Base-by-base conservation (phyloP, 2,329 filamentous ascomycete genomes). In the Hypoxylon sp. region DNA sequence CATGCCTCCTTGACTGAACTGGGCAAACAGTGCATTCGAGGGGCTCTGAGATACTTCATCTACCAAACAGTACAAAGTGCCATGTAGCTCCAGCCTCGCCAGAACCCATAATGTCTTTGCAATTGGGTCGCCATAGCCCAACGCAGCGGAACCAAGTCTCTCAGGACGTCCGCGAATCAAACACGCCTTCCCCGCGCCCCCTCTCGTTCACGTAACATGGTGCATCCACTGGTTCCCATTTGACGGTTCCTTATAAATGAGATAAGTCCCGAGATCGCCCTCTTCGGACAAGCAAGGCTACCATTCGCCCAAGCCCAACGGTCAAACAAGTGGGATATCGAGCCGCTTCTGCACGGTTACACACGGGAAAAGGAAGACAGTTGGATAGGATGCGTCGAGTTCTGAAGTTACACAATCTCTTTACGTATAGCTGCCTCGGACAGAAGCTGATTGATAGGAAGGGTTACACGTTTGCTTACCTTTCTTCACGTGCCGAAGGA, bases 251-350 rank as follows among this genome's bases (percentile, higher is more conserved):
- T 6, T 61, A 59, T 51, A 49, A 38, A 61, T 50, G 51, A 65
- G 55, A 68, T 66, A 66, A 60, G 63, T 51, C 54, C 59, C 59
- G 59, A 66, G 59, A 61, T 64, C 46, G 40, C 51, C 51, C 32
- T 49, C 42, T 49, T 58, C 66, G 59, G 49, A 46, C 55, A 66
- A 66, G 63, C 66, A 66, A 68, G 65, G 62, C 65, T 66, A 60
- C 51, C 56, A 60, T 54, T 53, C 63, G 52, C 60, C 55, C 52
- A 61, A 61, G 66, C 66, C 66, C 63, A 66, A 66, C 56, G 49
- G 40, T 24, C 32, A 42, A 28, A 16, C 30, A 3, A 53, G 26
- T 49, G 45, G 54, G 52, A 50, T 16, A 51, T 42, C 11, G 49
- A 51, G 24, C 32, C 59, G 63, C 59, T 66, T 64, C 51, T 36